phyloP scores from a whole-genome alignment of 2,329 filamentous ascomycete genomes.

The Epichloe elymi region DNA sequence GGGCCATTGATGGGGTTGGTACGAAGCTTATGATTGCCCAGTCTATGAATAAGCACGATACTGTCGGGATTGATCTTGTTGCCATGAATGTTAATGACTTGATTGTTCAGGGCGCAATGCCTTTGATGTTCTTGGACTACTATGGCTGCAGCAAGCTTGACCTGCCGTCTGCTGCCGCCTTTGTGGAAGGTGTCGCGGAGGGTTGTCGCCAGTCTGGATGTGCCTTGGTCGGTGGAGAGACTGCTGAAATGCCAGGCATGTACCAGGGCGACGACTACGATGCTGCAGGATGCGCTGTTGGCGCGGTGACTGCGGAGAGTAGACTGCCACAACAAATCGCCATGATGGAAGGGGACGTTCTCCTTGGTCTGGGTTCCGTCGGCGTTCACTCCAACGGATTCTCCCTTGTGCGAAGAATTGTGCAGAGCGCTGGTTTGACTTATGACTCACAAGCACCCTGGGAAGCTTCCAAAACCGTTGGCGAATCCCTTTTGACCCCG shows the following conservation, averaged over 20 bases:
- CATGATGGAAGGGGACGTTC: conserved; percentile 73
- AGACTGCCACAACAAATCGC: conserved; percentile 59
- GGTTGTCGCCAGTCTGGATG: conserved; percentile 79
- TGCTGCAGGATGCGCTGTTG: conserved; percentile 78
- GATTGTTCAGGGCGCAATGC: conserved; percentile 88
- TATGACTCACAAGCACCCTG: conserved; percentile 70
- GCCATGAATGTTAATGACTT: conserved; percentile 99
- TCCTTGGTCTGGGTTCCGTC: conserved; percentile 73
- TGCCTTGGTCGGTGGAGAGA: conserved; percentile 91
- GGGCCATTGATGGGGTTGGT: conserved; percentile 89
- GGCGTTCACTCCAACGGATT: conserved; percentile 96
- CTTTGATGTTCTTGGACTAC: conserved; percentile 95
- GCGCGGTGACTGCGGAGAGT: conserved; percentile 56
- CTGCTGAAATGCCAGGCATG: conserved; percentile 95
- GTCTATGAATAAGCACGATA: conserved; percentile 77
- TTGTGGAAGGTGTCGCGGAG: conserved; percentile 78
- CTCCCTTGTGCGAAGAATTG: conserved; percentile 84
- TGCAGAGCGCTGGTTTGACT: conserved; percentile 56
- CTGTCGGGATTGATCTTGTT: conserved; percentile 90
- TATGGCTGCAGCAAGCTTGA: conserved; percentile 87
- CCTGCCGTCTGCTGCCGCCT: conserved; percentile 63
- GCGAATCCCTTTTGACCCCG: conserved; percentile 69
- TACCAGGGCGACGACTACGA: conserved; percentile 86
- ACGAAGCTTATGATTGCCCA: conserved; percentile 97
- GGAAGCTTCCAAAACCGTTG: conserved; percentile 49